These are phyloP conservation scores for Candida coleopterorum DNA, from an alignment of 805 yeast genomes.

Conservation along the genomic window DNA sequence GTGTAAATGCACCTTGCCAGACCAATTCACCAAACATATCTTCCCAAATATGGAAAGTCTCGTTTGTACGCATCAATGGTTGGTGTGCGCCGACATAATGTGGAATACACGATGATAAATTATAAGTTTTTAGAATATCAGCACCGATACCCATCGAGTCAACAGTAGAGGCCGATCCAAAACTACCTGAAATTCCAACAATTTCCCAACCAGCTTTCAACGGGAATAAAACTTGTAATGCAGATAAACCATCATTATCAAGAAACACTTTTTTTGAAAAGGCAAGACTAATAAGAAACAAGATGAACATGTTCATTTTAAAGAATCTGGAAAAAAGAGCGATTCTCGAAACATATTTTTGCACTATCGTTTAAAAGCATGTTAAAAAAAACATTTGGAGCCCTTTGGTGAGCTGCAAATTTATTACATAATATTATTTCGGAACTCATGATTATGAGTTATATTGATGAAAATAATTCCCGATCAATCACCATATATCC, in stretches of 20 bases:
- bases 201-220: slow-evolving; percentile 35
- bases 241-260: slow-evolving; percentile 39
- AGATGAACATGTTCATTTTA: too few relatives aligned
- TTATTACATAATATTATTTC: too few relatives aligned
- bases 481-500: too few relatives aligned
- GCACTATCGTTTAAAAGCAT: too few relatives aligned
- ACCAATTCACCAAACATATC: slow-evolving; percentile 32
- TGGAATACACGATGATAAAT: slow-evolving; percentile 32
- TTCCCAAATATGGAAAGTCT: slow-evolving; percentile 37
- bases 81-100: slow-evolving; percentile 33
- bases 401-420: too few relatives aligned
- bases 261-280: slow-evolving; percentile 27
- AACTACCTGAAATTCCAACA: slow-evolving; percentile 35
- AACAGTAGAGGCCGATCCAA: slow-evolving; percentile 36
- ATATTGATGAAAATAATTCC: too few relatives aligned
- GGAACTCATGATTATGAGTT: too few relatives aligned
- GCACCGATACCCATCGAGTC: slow-evolving; percentile 34
- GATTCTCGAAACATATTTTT: too few relatives aligned
- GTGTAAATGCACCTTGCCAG: slow-evolving; percentile 39
- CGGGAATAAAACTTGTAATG: slow-evolving; percentile 33
- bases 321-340: too few relatives aligned
- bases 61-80: slow-evolving; percentile 34
- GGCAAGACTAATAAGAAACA: neutral
- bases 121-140: slow-evolving; percentile 24
- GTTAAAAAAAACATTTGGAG: too few relatives aligned